Evolutionary conservation across 2,329 filamentous ascomycete species (phyloP).

Genomic region (Penicillium sp.): DNA sequence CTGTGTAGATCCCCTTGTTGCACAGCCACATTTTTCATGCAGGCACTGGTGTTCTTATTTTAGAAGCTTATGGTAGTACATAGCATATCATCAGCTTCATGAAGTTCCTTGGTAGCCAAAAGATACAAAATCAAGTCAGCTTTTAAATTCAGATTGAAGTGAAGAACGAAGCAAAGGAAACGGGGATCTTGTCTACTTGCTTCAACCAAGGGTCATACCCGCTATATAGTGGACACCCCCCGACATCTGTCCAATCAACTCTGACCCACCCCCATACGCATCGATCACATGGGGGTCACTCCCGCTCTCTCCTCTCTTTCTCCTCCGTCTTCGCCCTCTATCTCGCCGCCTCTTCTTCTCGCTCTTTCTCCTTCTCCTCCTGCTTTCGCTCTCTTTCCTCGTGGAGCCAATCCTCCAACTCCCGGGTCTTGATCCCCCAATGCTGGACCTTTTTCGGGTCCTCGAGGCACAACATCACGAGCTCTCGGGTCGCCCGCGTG

Average conservation of each 20-base stretch:
- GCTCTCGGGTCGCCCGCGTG: constrained; percentile 50
- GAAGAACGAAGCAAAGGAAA: too few relatives aligned
- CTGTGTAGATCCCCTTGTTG: background rate
- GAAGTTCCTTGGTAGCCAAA: too few relatives aligned
- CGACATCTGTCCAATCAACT: too few relatives aligned
- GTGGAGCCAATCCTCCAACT: background rate
- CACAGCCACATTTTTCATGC: background rate
- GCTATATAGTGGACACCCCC: too few relatives aligned
- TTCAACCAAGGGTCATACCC: too few relatives aligned
- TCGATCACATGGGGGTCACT: too few relatives aligned
- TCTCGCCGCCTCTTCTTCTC: background rate
- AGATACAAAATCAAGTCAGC: too few relatives aligned
- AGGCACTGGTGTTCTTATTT: background rate
- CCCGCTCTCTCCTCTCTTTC: background rate
- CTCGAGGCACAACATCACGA: constrained; percentile 49
- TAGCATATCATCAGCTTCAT: too few relatives aligned
- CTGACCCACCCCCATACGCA: too few relatives aligned
- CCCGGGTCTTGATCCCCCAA: constrained; percentile 30
- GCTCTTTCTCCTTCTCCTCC: background rate
- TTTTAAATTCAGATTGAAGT: too few relatives aligned
- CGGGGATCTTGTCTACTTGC: too few relatives aligned
- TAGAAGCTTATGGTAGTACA: too few relatives aligned
- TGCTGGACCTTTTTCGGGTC: constrained; percentile 36
- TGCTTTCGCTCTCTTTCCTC: background rate
- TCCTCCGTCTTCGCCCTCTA: background rate